Base-by-base conservation (phyloP, 2,329 filamentous ascomycete species). In the Torrubiella hemipterigena region DNA sequence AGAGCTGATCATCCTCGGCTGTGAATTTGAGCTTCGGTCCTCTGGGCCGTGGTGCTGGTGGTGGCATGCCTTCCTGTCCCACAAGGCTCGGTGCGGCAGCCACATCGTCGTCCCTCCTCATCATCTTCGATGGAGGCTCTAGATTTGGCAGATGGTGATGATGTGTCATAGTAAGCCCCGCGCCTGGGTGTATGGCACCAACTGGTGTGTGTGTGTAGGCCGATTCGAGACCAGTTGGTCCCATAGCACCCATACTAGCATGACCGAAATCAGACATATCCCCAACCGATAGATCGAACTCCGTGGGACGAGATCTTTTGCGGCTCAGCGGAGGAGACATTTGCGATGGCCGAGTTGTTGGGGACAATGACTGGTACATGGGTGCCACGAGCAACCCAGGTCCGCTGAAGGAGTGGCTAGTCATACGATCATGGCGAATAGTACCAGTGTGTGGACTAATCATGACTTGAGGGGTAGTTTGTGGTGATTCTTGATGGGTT, bases 11-110 rank as follows among this genome's bases (percentile, higher is more conserved):
- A 51, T 95, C 87, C 54, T 93, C 86, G 8, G 83, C 77, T 1
- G 86, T 94, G 50, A 95, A 95, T 56, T 94, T 94, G 44, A 93
- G 67, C 59, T 94, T 95, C 6, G 86, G 86, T 4, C 84, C 85
- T 37, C 82, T 75, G 8, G 87, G 87, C 44, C 81, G 66, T 31
- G 80, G 73, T 26, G 85, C 86, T 32, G 86, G 86, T 24, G 70
- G 58, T 11, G 87, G 87, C 86, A 94, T 94, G 30, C 86, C 86
- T 26, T 71, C 77, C 50, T 86, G 78, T 25, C 85, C 85, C 31
- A 94, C 84, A 27, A 93, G 78, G 47, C 79, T 91, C n/a, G 82
- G 81, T 19, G 81, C 79, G 7, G 81, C 61, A 58, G 73, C 56
- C 42, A 54, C 51, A 42, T 59, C 49, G 23, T 68, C 66, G 45